These are phyloP conservation scores for Physcomitrellopsis africana DNA, from an alignment of 225 moss, liverwort and hornwort genomes.

Conservation along the genomic window DNA sequence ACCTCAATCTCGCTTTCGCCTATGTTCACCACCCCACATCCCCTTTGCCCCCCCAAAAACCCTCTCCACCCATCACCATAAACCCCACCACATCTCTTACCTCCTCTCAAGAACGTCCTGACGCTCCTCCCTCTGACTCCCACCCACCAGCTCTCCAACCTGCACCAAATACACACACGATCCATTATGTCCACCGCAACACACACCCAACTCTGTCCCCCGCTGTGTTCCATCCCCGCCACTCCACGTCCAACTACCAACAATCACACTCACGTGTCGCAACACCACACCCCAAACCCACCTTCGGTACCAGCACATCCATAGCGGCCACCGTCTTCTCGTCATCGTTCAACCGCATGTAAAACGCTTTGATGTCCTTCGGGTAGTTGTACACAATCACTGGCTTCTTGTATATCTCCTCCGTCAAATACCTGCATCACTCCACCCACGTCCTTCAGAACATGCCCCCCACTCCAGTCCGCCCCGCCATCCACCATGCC, in stretches of 20 bases:
- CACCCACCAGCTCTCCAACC: conserved; percentile 96
- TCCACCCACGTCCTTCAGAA: background rate
- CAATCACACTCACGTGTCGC: background rate
- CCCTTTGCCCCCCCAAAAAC: conserved; percentile 67
- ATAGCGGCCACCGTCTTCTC: conserved; percentile 95
- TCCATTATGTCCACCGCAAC: background rate
- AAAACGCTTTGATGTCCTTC: conserved; percentile 93
- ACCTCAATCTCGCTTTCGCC: background rate
- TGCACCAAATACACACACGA: conserved; percentile 22
- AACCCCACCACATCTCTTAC: conserved; percentile 32
- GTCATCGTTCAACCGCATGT: conserved; percentile 96
- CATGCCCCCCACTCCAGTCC: background rate
- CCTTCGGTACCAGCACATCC: conserved; percentile 98
- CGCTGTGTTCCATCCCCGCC: background rate
- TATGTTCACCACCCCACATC: background rate
- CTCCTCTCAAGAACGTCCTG: conserved; percentile 76
- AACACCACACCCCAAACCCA: background rate
- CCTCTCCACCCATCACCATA: conserved; percentile 72
- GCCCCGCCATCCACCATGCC: background rate
- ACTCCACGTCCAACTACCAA: background rate
- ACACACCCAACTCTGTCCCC: background rate
- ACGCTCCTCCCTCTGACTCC: conserved; percentile 97
- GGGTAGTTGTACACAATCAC: conserved; percentile 99
- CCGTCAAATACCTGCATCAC: conserved; percentile 77
- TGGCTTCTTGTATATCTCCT: conserved; percentile 89